These are phyloP conservation scores for Oehlia diaphana DNA, from an alignment of 192 early-diverging fungal genomes.

Conservation along the genomic window DNA sequence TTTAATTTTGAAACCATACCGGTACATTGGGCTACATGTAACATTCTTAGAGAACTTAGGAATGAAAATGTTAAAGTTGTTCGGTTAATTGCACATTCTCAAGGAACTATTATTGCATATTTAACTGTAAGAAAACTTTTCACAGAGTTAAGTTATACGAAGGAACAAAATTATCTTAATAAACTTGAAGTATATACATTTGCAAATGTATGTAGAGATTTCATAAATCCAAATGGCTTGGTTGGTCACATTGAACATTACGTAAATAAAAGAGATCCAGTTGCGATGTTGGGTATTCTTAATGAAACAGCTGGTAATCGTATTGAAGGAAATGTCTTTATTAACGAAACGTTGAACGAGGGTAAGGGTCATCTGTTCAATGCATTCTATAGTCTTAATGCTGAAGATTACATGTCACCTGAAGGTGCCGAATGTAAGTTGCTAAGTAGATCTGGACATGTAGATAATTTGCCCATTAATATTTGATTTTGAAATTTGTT, in stretches of 20 bases:
- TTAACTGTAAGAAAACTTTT: not conserved
- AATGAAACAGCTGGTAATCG: not conserved
- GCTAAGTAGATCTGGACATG: not conserved
- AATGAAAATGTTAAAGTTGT: not conserved
- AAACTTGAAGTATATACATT: slow-evolving; percentile 23
- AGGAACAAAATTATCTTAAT: not conserved
- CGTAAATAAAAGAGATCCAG: slow-evolving; percentile 6
- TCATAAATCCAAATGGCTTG: not conserved
- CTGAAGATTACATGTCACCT: not conserved
- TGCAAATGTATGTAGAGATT: slow-evolving; percentile 6
- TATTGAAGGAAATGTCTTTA: slow-evolving; percentile 3
- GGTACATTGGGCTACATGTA: not conserved
- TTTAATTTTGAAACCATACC: not conserved
- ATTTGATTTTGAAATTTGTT: too few species aligned
- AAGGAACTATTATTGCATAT: slow-evolving; percentile 9
- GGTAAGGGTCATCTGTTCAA: slow-evolving; percentile 7
- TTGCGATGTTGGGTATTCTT: slow-evolving; percentile 2
- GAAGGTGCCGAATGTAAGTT: not conserved
- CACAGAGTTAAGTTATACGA: not conserved
- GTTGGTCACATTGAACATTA: slow-evolving; percentile 12
- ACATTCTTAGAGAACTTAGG: slow-evolving; percentile 1
- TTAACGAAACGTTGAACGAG: not conserved
- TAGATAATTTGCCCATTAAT: not conserved
- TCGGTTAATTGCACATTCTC: slow-evolving; percentile 1
- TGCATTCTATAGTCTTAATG: not conserved